Percentiles rank a stretch among this genome's conserved stretches.
Evolutionary conservation across 306 rosid genomes (phyloP).

Genomic region (Alnus glutinosa): DNA sequence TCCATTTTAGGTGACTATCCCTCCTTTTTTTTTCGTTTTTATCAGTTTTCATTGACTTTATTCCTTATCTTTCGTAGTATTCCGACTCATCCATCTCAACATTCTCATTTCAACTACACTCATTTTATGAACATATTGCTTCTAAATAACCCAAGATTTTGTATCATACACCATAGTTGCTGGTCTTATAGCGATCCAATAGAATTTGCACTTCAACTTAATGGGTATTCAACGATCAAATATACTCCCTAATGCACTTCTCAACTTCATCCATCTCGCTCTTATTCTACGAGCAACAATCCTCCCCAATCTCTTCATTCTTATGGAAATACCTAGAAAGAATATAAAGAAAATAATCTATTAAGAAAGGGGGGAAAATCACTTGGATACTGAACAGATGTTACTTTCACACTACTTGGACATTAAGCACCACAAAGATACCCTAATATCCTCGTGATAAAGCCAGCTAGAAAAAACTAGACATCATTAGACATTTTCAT

Average conservation of each 20-base stretch:
- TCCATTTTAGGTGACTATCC: no score
- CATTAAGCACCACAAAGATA: background rate
- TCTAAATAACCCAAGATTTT: background rate
- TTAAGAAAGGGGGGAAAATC: background rate
- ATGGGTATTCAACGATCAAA: no score
- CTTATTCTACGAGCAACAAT: no score
- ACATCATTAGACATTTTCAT: background rate
- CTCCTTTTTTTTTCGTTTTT: no score
- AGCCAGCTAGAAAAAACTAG: background rate
- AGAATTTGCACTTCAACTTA: no score
- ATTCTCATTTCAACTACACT: background rate
- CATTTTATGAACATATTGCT: background rate
- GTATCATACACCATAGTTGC: background rate
- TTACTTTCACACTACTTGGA: background rate
- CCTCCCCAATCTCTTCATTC: no score
- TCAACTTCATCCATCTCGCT: no score
- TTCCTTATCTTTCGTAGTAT: background rate
- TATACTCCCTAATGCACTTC: no score
- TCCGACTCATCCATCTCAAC: background rate
- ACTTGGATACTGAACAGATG: background rate
- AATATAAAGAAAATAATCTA: background rate
- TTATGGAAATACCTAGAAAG: background rate
- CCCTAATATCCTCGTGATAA: background rate
- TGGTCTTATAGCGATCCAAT: background rate
- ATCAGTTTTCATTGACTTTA: no score